These are phyloP conservation scores for Trypethelium eluteriae DNA, from an alignment of 495 filamentous ascomycete genomes.

Conservation along the genomic window DNA sequence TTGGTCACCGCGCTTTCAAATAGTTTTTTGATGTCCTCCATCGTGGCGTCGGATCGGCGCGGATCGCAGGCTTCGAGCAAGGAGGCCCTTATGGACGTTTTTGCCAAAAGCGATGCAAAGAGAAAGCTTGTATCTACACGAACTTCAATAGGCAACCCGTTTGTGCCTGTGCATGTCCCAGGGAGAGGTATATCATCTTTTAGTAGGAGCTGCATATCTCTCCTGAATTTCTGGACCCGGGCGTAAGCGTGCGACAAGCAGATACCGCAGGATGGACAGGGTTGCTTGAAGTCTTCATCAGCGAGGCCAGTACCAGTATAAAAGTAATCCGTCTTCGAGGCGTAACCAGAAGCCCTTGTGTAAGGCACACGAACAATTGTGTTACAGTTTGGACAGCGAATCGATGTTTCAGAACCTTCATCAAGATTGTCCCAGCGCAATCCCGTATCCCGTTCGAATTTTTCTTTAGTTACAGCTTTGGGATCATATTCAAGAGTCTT, in stretches of 20 bases:
- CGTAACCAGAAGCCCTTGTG: slow-evolving; percentile 43
- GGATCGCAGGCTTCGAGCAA: slow-evolving; percentile 2
- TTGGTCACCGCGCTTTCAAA: background rate
- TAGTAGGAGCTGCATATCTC: slow-evolving; percentile 45
- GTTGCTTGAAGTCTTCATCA: slow-evolving; percentile 47
- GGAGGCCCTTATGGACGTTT: background rate
- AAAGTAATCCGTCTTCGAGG: slow-evolving; percentile 5
- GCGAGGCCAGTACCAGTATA: slow-evolving; percentile 48
- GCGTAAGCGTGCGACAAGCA: slow-evolving; percentile 43
- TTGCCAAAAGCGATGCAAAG: slow-evolving; percentile 4
- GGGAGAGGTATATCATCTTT: slow-evolving; percentile 48
- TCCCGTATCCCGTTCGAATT: slow-evolving; percentile 47
- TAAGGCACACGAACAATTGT: slow-evolving; percentile 45
- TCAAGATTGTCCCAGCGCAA: slow-evolving; percentile 53
- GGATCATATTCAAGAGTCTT: slow-evolving; percentile 55
- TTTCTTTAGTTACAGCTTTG: slow-evolving; percentile 36
- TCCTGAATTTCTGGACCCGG: slow-evolving; percentile 48
- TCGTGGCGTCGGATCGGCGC: background rate
- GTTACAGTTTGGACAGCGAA: slow-evolving; percentile 54
- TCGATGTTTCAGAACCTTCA: slow-evolving; percentile 41
- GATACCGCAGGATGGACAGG: slow-evolving; percentile 27
- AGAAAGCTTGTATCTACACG: background rate
- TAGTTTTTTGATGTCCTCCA: slow-evolving; percentile 1
- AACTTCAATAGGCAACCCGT: slow-evolving; percentile 17
- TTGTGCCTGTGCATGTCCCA: slow-evolving; percentile 46